Conservation (phyloP, 345 rosid genomes). For the Hypericum perforatum region DNA sequence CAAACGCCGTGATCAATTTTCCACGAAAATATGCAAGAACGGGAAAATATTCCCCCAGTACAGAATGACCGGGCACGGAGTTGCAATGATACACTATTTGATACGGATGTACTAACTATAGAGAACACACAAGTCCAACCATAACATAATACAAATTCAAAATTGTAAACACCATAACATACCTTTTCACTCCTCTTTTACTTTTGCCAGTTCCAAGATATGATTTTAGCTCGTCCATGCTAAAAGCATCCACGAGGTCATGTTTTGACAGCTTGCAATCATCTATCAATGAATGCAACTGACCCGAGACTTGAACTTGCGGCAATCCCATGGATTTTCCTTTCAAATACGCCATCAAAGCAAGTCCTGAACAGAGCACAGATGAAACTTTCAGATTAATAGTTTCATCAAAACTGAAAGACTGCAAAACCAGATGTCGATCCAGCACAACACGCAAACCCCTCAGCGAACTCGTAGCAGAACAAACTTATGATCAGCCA, state of each 20-base stretch:
- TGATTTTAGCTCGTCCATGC: conserved; percentile 28
- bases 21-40: too few relatives aligned
- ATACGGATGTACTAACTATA: too few relatives aligned
- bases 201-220: conserved; percentile 13
- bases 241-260: conserved; percentile 15
- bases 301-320: conserved; percentile 10
- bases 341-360: conserved; percentile 39
- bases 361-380: conserved; percentile 19
- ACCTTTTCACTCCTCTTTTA: conserved; percentile 28
- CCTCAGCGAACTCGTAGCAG: too few relatives aligned
- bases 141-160: too few relatives aligned
- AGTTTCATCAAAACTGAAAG: neutral
- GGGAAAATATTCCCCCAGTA: too few relatives aligned
- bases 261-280: conserved; percentile 25
- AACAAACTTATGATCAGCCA: too few relatives aligned
- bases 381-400: neutral
- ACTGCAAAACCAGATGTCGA: conserved; percentile 7
- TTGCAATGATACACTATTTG: too few relatives aligned
- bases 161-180: neutral
- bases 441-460: neutral
- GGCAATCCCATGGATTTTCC: conserved; percentile 24
- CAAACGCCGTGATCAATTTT: too few relatives aligned
- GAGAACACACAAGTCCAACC: too few relatives aligned
- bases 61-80: too few relatives aligned
- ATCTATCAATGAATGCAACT: conserved; percentile 18